Evolutionary conservation across 257 asterid species (phyloP).

Genomic region (Anisodus acutangulus): DNA sequence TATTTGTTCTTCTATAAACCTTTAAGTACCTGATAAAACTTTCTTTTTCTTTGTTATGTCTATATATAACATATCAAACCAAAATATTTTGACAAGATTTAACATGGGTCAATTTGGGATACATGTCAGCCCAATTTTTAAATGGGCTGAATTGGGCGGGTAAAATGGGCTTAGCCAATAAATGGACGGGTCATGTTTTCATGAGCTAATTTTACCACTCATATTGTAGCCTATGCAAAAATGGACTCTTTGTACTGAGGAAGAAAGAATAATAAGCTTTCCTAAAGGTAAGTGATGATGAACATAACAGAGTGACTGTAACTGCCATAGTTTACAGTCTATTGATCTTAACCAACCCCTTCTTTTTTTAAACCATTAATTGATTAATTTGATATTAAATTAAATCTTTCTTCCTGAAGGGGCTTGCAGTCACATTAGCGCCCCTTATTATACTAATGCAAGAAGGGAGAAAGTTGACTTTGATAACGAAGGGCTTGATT

Average conservation of each 20-base stretch:
- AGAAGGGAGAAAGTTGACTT: background rate
- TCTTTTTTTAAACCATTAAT: background rate
- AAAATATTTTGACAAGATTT: too few species aligned
- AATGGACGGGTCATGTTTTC: too few species aligned
- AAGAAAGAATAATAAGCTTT: background rate
- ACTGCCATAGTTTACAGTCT: background rate
- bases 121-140: too few species aligned
- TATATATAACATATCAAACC: too few species aligned
- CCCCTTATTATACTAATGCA: background rate
- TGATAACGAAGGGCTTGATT: background rate
- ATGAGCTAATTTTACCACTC: too few species aligned
- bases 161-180: too few species aligned
- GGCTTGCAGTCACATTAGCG: background rate
- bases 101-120: too few species aligned
- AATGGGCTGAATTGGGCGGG: too few species aligned
- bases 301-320: background rate
- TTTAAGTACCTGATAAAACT: too few species aligned
- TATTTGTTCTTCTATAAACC: too few species aligned
- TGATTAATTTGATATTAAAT: background rate
- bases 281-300: background rate
- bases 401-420: background rate
- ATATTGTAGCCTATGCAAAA: background rate
- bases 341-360: too few species aligned
- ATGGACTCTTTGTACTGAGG: background rate
- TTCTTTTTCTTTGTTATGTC: too few species aligned